These are phyloP conservation scores for Fusarium robinianum DNA, from an alignment of 2,329 filamentous ascomycete species.

Conservation along the genomic window DNA sequence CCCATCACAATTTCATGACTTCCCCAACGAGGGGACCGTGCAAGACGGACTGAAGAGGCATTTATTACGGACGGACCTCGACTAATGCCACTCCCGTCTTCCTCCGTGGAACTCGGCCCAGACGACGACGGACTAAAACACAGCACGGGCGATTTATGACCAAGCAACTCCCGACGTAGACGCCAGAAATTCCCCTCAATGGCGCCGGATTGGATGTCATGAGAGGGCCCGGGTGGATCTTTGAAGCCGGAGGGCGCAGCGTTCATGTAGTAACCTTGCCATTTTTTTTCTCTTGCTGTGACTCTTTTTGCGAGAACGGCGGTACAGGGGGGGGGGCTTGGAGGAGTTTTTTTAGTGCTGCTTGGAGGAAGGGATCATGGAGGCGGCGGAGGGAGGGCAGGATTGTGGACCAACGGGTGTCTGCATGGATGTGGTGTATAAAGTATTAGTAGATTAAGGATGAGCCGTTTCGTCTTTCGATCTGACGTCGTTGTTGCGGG, in stretches of 20 bases:
- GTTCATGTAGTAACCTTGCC: no score
- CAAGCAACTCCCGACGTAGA: constrained; percentile 34
- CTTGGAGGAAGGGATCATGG: constrained; percentile 14
- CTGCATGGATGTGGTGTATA: constrained; percentile 14
- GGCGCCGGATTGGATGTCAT: no score
- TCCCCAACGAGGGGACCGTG: constrained; percentile 18
- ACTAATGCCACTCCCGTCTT: no score
- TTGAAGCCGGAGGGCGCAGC: constrained; percentile 16
- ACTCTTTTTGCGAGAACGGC: no score
- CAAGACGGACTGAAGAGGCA: constrained; percentile 29
- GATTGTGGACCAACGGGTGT: constrained; percentile 14
- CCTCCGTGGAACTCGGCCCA: no score
- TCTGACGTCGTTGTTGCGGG: constrained; percentile 20
- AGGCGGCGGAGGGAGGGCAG: constrained; percentile 20
- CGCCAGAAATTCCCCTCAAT: constrained; percentile 36
- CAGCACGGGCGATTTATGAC: background rate
- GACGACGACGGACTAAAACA: constrained; percentile 24
- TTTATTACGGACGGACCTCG: constrained; percentile 28
- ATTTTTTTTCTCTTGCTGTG: no score
- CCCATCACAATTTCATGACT: no score
- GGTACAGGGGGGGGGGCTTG: no score
- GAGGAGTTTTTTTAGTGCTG: constrained; percentile 14
- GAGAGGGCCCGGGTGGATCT: no score
- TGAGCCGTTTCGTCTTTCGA: constrained; percentile 13
- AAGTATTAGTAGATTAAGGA: constrained; percentile 23